Conservation (phyloP, 1,284 basidiomycete species). For the Thecaphora thlaspeos region DNA sequence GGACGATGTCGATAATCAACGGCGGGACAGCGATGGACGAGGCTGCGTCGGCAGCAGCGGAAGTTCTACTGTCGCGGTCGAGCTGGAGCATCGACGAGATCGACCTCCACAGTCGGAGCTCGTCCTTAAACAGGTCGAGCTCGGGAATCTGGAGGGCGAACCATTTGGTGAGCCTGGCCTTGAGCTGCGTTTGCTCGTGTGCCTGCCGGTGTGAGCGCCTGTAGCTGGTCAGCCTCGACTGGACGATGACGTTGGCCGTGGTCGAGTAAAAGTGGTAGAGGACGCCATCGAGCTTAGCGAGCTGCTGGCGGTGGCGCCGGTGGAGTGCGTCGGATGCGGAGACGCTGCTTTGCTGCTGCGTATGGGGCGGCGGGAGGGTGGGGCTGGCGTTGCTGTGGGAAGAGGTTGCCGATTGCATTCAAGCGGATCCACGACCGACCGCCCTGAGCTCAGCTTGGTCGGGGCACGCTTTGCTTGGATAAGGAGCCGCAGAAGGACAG, state of each 20-base stretch:
- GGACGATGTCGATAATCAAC: slow-evolving; percentile 55
- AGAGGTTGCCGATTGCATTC: too few species aligned
- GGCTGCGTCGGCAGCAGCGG: background rate
- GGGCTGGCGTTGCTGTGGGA: too few species aligned
- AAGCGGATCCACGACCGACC: too few species aligned
- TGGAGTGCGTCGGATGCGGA: too few species aligned
- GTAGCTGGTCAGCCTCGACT: slow-evolving; percentile 47
- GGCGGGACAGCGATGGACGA: slow-evolving; percentile 37
- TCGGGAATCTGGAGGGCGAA: slow-evolving; percentile 58
- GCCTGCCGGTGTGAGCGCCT: slow-evolving; percentile 6
- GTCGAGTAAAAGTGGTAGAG: slow-evolving; percentile 58
- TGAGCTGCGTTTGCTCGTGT: slow-evolving; percentile 1
- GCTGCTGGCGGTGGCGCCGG: slow-evolving; percentile 1
- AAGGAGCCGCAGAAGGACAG: too few species aligned
- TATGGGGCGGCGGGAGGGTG: too few species aligned
- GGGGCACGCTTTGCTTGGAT: too few species aligned
- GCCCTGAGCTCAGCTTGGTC: too few species aligned
- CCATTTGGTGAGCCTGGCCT: slow-evolving; percentile 38
- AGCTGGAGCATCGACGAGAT: slow-evolving; percentile 18
- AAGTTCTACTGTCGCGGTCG: background rate
- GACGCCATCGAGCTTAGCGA: slow-evolving; percentile 37
- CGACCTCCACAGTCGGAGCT: slow-evolving; percentile 56
- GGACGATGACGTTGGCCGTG: slow-evolving; percentile 53
- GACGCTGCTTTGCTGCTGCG: too few species aligned
- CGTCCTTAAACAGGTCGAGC: slow-evolving; percentile 52